Conservation (phyloP, 2,329 filamentous ascomycete genomes). For the Aureobasidium subglaciale region DNA sequence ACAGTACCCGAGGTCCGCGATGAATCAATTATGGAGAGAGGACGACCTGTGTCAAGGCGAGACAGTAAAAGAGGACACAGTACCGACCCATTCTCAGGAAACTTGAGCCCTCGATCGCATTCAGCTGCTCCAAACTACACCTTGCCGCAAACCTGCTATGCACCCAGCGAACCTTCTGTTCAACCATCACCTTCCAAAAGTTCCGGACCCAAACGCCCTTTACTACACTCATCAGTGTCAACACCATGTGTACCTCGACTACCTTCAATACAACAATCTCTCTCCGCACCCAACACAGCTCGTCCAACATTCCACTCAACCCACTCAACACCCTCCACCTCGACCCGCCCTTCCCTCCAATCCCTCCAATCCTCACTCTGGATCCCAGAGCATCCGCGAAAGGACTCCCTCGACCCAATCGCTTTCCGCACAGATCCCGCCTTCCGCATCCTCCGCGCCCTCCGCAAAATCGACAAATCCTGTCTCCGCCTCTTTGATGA, state of each 20-base stretch:
- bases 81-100: not conserved
- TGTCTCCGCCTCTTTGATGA: not conserved
- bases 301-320: not conserved
- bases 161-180: not conserved
- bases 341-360: not conserved
- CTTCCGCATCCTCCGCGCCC: not conserved
- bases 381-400: not conserved
- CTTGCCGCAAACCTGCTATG: not conserved
- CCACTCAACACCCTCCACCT: not conserved
- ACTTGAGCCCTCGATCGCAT: not conserved
- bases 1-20: constrained; percentile 1
- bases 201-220: not conserved
- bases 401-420: constrained; percentile 7
- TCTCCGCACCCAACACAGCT: not conserved
- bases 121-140: not conserved
- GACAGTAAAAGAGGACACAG: not conserved
- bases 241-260: not conserved
- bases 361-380: not conserved
- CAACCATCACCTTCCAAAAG: not conserved
- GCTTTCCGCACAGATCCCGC: not conserved
- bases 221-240: not conserved
- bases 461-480: constrained; percentile 1
- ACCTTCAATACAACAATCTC: not conserved
- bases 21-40: constrained; percentile 3
- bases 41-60: not conserved